These are phyloP conservation scores for Symbiodinium pilosum DNA, from an alignment of 73 alveolate species.

Conservation along the genomic window DNA sequence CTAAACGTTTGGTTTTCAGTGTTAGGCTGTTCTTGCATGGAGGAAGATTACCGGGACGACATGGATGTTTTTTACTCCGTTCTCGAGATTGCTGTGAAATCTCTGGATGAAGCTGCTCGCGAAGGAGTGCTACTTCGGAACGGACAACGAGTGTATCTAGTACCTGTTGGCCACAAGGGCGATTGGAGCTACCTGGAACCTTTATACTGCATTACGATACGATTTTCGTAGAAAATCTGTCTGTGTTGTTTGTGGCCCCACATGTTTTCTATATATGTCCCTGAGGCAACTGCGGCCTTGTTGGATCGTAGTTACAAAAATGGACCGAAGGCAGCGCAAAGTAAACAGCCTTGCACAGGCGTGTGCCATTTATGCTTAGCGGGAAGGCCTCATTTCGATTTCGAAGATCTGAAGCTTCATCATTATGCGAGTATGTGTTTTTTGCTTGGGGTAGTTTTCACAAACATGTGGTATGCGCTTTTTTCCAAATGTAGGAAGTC, in stretches of 20 bases:
- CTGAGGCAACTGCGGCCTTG: not conserved
- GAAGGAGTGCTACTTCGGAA: not conserved
- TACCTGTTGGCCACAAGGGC: slow-evolving; percentile 34
- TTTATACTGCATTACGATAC: too few species aligned
- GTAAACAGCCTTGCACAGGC: not conserved
- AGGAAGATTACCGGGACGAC: slow-evolving; percentile 5
- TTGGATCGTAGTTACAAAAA: not conserved
- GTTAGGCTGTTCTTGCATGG: too few species aligned
- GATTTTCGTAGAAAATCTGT: too few species aligned
- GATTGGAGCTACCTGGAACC: slow-evolving; percentile 41
- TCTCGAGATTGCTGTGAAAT: not conserved
- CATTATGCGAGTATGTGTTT: too few species aligned
- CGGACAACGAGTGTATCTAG: not conserved
- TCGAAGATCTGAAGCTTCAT: not conserved
- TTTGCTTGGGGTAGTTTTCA: too few species aligned
- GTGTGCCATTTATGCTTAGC: slow-evolving; percentile 20
- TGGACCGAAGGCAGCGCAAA: not conserved
- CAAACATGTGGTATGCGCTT: not conserved
- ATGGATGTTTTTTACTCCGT: not conserved
- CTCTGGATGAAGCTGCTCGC: not conserved
- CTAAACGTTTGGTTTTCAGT: too few species aligned
- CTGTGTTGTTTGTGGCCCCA: not conserved
- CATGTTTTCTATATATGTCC: not conserved
- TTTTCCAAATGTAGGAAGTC: too few species aligned
- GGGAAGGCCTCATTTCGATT: not conserved